Conservation (phyloP, 116 monocot species). For the Dioscorea cayenensis region DNA sequence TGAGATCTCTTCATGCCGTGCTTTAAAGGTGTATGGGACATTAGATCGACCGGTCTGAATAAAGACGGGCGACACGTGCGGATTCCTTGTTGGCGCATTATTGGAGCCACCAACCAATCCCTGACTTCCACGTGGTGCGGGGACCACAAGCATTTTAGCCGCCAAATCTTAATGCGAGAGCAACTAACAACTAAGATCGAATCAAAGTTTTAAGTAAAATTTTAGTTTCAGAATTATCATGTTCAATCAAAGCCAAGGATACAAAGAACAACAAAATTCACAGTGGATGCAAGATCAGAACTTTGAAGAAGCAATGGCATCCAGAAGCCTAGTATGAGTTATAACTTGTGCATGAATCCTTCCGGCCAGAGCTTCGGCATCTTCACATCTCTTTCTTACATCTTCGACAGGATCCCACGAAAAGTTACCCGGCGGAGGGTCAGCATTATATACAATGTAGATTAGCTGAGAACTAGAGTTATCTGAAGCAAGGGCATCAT, state of each 20-base stretch:
- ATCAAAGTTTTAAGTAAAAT: too few relatives aligned
- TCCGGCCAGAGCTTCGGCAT: background rate
- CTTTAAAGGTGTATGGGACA: background rate
- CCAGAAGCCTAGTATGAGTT: background rate
- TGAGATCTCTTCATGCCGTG: background rate
- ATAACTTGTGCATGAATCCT: background rate
- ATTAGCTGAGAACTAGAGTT: background rate
- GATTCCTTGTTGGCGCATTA: too few relatives aligned
- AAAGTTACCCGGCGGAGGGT: background rate
- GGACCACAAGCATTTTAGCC: too few relatives aligned
- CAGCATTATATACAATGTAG: conserved; percentile 10
- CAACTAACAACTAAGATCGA: too few relatives aligned
- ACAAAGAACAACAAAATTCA: background rate
- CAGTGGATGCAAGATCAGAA: background rate
- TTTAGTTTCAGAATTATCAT: too few relatives aligned
- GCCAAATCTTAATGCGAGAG: too few relatives aligned
- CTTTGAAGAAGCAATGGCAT: background rate
- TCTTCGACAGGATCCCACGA: too few relatives aligned
- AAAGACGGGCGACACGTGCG: too few relatives aligned
- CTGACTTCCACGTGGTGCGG: too few relatives aligned
- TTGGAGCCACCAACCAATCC: too few relatives aligned
- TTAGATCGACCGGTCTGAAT: background rate
- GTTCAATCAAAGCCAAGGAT: too few relatives aligned
- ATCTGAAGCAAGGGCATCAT: background rate
- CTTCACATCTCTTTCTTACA: background rate